Conservation (phyloP, 495 filamentous ascomycete genomes). For the Annulohypoxylon bovei region DNA sequence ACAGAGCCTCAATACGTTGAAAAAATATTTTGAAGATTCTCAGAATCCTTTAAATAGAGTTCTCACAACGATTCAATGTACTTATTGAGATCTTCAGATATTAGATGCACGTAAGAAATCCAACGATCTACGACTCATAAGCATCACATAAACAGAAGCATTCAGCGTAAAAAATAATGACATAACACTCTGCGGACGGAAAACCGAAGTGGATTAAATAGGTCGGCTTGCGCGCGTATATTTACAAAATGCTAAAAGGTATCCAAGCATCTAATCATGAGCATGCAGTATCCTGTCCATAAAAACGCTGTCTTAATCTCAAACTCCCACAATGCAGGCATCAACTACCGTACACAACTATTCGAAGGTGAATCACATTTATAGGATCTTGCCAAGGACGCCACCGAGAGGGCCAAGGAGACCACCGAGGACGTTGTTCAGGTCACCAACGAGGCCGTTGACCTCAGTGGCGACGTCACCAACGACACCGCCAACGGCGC, state of each 20-base stretch:
- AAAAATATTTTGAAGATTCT: neutral
- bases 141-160: neutral
- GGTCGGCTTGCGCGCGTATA: conserved; percentile 31
- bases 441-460: conserved; percentile 17
- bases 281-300: conserved; percentile 29
- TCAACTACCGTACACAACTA: conserved; percentile 19
- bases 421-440: conserved; percentile 24
- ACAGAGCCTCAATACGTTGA: neutral
- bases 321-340: conserved; percentile 33
- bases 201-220: conserved; percentile 12
- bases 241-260: conserved; percentile 38
- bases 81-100: neutral
- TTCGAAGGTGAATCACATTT: conserved; percentile 6
- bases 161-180: neutral
- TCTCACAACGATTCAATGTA: neutral
- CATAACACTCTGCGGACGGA: neutral
- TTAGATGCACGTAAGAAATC: neutral
- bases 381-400: conserved; percentile 32
- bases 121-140: neutral
- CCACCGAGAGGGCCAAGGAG: conserved; percentile 23
- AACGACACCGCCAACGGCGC: conserved; percentile 17
- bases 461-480: conserved; percentile 13
- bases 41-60: too few relatives aligned
- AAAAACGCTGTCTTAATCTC: conserved; percentile 17
- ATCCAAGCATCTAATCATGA: conserved; percentile 45